These are phyloP conservation scores for Kuraishia floccosa DNA, from an alignment of 805 yeast genomes.

Conservation along the genomic window DNA sequence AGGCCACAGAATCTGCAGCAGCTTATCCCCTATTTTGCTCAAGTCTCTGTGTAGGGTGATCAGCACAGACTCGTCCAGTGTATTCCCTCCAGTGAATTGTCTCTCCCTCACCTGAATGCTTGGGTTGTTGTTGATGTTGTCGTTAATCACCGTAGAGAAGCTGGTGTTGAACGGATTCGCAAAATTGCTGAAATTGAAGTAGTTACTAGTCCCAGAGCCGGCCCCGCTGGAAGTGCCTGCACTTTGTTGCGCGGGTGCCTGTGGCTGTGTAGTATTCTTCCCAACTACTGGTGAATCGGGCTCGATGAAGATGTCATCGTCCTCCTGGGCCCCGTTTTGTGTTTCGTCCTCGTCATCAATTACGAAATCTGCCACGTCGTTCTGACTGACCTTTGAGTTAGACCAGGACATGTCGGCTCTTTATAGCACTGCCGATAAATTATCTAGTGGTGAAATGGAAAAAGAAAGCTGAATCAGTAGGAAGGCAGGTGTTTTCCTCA, in stretches of 20 bases:
- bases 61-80: constrained; percentile 44
- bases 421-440: no score
- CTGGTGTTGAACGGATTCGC: constrained; percentile 19
- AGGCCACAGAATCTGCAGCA: constrained; percentile 24
- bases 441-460: no score
- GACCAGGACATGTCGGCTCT: not conserved
- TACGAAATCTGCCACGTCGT: constrained; percentile 8
- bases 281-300: constrained; percentile 13
- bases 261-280: not conserved
- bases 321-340: constrained; percentile 10
- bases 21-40: constrained; percentile 19
- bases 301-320: constrained; percentile 19
- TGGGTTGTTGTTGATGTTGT: constrained; percentile 14
- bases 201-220: constrained; percentile 4
- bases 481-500: constrained; percentile 14
- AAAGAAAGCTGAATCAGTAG: constrained; percentile 8
- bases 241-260: no score
- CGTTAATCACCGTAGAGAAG: constrained; percentile 8
- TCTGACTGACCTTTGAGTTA: not conserved
- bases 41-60: constrained; percentile 29
- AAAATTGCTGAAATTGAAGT: constrained; percentile 18
- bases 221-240: no score
- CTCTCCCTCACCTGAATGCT: constrained; percentile 27
- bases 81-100: constrained; percentile 46
- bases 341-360: constrained; percentile 8